These are phyloP conservation scores for Rubus idaeus DNA, from an alignment of 306 rosid genomes.

Conservation along the genomic window DNA sequence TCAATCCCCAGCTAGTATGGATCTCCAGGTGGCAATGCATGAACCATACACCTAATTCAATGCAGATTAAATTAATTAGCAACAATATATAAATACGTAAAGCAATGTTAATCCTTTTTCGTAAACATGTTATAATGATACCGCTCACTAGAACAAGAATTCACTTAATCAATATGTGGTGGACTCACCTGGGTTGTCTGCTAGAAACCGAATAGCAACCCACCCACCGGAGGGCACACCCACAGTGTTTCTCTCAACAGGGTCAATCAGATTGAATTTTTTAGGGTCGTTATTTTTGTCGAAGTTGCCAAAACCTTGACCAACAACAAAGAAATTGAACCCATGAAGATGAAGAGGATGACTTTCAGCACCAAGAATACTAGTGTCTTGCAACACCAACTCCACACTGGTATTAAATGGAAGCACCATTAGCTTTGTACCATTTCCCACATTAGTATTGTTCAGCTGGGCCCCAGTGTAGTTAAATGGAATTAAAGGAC, in stretches of 20 bases:
- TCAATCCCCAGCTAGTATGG: constrained; percentile 63
- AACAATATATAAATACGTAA: no score
- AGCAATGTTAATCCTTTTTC: no score
- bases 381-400: constrained; percentile 46
- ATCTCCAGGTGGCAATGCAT: constrained; percentile 58
- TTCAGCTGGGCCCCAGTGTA: constrained; percentile 52
- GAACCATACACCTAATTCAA: constrained; percentile 49
- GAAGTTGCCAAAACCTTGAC: constrained; percentile 66
- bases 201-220: constrained; percentile 50
- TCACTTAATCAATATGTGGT: no score
- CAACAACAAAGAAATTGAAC: constrained; percentile 50
- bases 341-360: constrained; percentile 62
- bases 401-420: constrained; percentile 52
- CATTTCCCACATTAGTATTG: constrained; percentile 51
- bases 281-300: constrained; percentile 42
- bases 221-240: constrained; percentile 62
- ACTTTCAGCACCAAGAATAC: constrained; percentile 51
- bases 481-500: constrained; percentile 38
- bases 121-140: no score
- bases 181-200: constrained; percentile 49
- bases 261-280: constrained; percentile 52
- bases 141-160: no score
- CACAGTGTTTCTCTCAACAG: constrained; percentile 46
- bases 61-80: not conserved
- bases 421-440: constrained; percentile 44